Conservation (phyloP, 345 rosid genomes). For the Leavenworthia alabamica region DNA sequence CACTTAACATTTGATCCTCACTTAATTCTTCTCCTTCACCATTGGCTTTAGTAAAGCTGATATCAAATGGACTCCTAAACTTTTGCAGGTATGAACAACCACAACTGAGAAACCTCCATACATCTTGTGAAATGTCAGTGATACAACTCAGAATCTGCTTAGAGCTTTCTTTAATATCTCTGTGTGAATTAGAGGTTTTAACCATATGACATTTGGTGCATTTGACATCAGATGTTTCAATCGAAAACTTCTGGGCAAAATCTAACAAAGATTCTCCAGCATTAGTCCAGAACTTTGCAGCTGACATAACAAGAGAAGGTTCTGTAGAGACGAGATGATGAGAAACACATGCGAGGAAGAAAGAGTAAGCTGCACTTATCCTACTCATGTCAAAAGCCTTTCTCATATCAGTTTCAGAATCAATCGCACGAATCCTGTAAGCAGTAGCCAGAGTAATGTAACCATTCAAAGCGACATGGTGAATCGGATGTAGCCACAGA, state of each 20-base stretch:
- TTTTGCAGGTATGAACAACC: slow-evolving; percentile 39
- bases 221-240: slow-evolving; percentile 11
- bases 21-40: slow-evolving; percentile 9
- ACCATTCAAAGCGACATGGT: slow-evolving; percentile 52
- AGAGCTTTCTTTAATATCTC: slow-evolving; percentile 31
- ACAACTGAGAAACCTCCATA: slow-evolving; percentile 46
- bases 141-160: slow-evolving; percentile 41
- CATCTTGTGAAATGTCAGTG: slow-evolving; percentile 18
- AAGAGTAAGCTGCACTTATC: slow-evolving; percentile 60
- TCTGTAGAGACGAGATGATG: slow-evolving; percentile 46
- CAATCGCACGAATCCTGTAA: slow-evolving; percentile 43
- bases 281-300: slow-evolving; percentile 53
- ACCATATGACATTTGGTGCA: slow-evolving; percentile 42
- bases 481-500: slow-evolving; percentile 47
- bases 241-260: slow-evolving; percentile 30
- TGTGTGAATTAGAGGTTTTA: slow-evolving; percentile 8
- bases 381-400: slow-evolving; percentile 43
- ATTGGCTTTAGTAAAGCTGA: slow-evolving; percentile 19
- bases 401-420: slow-evolving; percentile 23
- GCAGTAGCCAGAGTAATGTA: slow-evolving; percentile 65
- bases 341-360: slow-evolving; percentile 60
- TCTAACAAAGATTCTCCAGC: slow-evolving; percentile 63
- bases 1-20: slow-evolving; percentile 18
- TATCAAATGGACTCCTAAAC: slow-evolving; percentile 40
- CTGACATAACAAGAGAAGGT: slow-evolving; percentile 48